Evolutionary conservation across 306 rosid species (phyloP), one percentile per base, ranked within the genome.

Genomic region (Prunus mira): DNA sequence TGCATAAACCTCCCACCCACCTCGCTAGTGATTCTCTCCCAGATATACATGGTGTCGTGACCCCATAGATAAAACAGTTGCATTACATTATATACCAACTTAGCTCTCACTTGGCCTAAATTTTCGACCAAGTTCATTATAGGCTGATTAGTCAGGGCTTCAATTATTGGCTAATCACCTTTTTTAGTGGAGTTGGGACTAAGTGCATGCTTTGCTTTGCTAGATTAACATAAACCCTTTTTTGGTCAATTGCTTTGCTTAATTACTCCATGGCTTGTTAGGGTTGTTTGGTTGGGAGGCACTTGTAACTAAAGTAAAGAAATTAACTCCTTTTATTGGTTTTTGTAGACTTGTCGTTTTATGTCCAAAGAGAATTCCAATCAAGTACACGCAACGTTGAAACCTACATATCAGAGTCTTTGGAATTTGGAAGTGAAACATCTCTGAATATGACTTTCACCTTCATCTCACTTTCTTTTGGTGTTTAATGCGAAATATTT

Each of bases 81-180:
- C 82, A 82, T 72, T 76, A 24, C 66, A 50, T 51, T 2, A 43
- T 41, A 41, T 10, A 25, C 28, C 10, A 12, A 28, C 51, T 3
- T 43, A 3, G 60, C 22, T 27, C 58, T 60, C 13, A 79, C 78
- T 45, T 50, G 19, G 27, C 43, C 58, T 34, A 43, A 6, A 76
- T 62, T 73, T 49, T 47, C 19, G 75, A 47, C 74, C 76, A 88
- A 68, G 64, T 88, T 60, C 89, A 80, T 76, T 28, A 25, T 17
- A 71, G 13, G 58, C 34, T 70, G 46, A 19, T 56, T 24, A 50
- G 49, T 25, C 17, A 45, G 60, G 43, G 49, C 28, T 32, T 77
- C 63, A 76, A 46, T 71, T 72, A 84, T 71, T 81, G 69, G 66
- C 66, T 20, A 19, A 43, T 17, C 68, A 19, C 50, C 58, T 46